These are phyloP conservation scores for Eucalyptus erythrocorys DNA, from an alignment of 345 rosid genomes.

Conservation along the genomic window DNA sequence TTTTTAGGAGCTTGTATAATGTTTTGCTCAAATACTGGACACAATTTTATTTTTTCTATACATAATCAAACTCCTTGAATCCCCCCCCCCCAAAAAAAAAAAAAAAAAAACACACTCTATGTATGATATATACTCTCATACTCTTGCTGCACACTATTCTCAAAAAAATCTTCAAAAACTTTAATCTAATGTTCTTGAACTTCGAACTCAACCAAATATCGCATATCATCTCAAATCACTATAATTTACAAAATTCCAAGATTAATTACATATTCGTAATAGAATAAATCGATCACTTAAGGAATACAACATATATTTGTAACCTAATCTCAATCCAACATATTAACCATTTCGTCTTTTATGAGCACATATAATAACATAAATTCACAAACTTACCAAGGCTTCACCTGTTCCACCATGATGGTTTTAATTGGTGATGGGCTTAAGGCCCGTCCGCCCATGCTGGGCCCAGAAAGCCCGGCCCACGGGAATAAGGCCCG, in stretches of 20 bases:
- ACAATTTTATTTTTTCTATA: too few relatives aligned
- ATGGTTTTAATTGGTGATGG: too few relatives aligned
- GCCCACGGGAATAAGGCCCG: too few relatives aligned
- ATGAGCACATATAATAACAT: neutral
- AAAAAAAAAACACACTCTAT: too few relatives aligned
- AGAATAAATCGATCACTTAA: neutral
- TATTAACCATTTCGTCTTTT: neutral
- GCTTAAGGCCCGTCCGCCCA: too few relatives aligned
- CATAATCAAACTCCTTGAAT: neutral
- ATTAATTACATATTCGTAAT: too few relatives aligned
- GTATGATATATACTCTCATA: neutral
- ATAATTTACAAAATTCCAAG: neutral
- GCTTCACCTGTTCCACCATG: neutral
- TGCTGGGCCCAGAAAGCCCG: too few relatives aligned
- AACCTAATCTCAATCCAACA: neutral
- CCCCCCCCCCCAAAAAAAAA: too few relatives aligned
- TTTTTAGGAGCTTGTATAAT: neutral
- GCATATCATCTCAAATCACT: neutral
- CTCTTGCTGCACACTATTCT: neutral
- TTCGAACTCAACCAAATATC: neutral
- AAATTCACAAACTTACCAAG: neutral
- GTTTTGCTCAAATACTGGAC: neutral
- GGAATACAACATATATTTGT: neutral
- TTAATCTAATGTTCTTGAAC: neutral
- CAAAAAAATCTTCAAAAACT: neutral